Percentiles rank a stretch among this genome's conserved stretches.
These are phyloP conservation scores for Oldenlandia corymbosa DNA, from an alignment of 257 asterid species.

Conservation along the genomic window DNA sequence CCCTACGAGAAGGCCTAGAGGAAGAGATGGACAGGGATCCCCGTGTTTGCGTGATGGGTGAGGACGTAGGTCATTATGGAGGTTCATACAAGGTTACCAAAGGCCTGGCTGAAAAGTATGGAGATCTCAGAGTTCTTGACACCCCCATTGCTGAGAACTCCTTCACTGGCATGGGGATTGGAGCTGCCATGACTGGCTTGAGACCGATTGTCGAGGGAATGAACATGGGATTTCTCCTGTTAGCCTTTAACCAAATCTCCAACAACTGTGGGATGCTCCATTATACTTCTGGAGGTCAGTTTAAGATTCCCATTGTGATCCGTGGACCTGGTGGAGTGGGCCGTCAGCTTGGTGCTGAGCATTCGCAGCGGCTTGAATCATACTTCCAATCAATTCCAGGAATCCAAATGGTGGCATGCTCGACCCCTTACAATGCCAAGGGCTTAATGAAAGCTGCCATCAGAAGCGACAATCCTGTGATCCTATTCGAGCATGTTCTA, in stretches of 20 bases:
- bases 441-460: constrained; percentile 85
- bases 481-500: constrained; percentile 73
- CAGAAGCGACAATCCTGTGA: constrained; percentile 72
- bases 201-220: constrained; percentile 77
- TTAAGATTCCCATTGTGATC: constrained; percentile 68
- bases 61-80: constrained; percentile 86
- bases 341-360: constrained; percentile 90
- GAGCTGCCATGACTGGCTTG: constrained; percentile 89
- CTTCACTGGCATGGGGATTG: constrained; percentile 82
- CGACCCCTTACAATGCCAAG: constrained; percentile 75
- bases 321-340: constrained; percentile 98
- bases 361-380: constrained; percentile 79
- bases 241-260: constrained; percentile 84
- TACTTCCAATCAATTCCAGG: constrained; percentile 84
- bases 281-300: constrained; percentile 88
- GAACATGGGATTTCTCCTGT: constrained; percentile 92
- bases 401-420: constrained; percentile 85
- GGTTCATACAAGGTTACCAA: constrained; percentile 82
- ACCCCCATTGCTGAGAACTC: constrained; percentile 87
- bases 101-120: constrained; percentile 63
- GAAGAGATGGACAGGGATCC: constrained; percentile 90
- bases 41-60: constrained; percentile 68
- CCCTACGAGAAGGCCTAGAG: constrained; percentile 78
- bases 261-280: constrained; percentile 91
- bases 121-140: constrained; percentile 83